Conservation (phyloP, 1,284 basidiomycete genomes). For the Trametes hirsuta region DNA sequence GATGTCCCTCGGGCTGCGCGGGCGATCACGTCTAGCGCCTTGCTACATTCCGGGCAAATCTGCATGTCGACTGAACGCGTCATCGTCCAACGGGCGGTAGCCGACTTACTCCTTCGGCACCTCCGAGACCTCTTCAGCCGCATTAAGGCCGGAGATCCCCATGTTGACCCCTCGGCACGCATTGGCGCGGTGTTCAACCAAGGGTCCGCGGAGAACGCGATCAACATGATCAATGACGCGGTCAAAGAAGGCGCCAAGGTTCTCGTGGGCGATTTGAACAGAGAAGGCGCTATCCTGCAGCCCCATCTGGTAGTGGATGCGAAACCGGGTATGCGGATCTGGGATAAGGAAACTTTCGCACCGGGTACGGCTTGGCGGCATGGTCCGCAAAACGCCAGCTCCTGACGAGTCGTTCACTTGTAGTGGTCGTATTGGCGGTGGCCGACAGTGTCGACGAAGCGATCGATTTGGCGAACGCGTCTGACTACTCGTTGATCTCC, state of each 20-base stretch:
- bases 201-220: constrained; percentile 51
- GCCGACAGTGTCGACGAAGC: constrained; percentile 54
- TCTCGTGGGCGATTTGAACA: constrained; percentile 47
- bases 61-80: constrained; percentile 76
- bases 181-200: constrained; percentile 52
- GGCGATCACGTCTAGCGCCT: constrained; percentile 56
- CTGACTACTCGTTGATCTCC: constrained; percentile 56
- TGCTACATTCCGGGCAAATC: constrained; percentile 65
- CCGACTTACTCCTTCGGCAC: constrained; percentile 40
- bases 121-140: constrained; percentile 40
- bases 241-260: constrained; percentile 54
- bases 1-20: constrained; percentile 58
- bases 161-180: constrained; percentile 20
- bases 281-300: constrained; percentile 49
- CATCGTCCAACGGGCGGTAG: constrained; percentile 52
- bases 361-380: constrained; percentile 42
- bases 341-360: constrained; percentile 62
- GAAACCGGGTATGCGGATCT: constrained; percentile 51
- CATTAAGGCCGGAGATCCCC: constrained; percentile 42
- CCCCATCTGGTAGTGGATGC: constrained; percentile 57
- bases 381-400: neutral
- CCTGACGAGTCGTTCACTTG: neutral
- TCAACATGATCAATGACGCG: constrained; percentile 54
- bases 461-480: constrained; percentile 54
- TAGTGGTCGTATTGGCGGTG: constrained; percentile 49